phyloP scores from a whole-genome alignment of 345 rosid species.

The Rhizophora mangle region DNA sequence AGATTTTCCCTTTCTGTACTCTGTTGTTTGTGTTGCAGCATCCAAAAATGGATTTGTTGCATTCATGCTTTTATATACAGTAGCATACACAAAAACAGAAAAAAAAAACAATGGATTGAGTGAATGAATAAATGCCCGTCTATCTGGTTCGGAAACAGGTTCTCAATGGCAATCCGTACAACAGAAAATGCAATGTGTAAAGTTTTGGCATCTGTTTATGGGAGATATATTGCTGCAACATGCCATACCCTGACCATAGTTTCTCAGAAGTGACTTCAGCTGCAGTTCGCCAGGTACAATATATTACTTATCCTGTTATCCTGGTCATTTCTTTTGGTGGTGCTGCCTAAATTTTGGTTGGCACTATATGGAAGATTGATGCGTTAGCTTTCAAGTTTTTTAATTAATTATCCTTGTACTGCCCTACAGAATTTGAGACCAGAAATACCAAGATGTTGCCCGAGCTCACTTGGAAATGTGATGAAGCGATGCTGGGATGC shows the following conservation, averaged over 20 bases:
- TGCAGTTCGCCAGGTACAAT: conserved; percentile 71
- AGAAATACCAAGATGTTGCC: conserved; percentile 8
- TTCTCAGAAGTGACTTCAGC: conserved; percentile 87
- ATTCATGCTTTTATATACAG: neutral
- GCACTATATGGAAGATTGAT: neutral
- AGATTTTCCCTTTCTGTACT: conserved; percentile 4
- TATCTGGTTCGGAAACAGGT: conserved; percentile 46
- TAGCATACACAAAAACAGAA: neutral
- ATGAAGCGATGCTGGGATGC: conserved; percentile 17
- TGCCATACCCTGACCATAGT: conserved; percentile 76
- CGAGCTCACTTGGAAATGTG: neutral
- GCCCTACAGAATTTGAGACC: conserved; percentile 14
- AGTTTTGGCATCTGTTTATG: conserved; percentile 2
- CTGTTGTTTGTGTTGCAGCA: neutral
- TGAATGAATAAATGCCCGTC: conserved; percentile 15
- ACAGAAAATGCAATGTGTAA: neutral
- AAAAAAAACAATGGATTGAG: neutral
- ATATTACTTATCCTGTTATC: neutral
- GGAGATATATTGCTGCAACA: neutral
- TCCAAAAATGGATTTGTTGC: neutral
- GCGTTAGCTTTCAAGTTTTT: neutral
- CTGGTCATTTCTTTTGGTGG: neutral
- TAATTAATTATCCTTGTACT: conserved; percentile 1
- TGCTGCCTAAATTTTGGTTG: neutral
- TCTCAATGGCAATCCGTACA: conserved; percentile 15